phyloP scores from a whole-genome alignment of 306 rosid genomes.

The Vicia sativa region DNA sequence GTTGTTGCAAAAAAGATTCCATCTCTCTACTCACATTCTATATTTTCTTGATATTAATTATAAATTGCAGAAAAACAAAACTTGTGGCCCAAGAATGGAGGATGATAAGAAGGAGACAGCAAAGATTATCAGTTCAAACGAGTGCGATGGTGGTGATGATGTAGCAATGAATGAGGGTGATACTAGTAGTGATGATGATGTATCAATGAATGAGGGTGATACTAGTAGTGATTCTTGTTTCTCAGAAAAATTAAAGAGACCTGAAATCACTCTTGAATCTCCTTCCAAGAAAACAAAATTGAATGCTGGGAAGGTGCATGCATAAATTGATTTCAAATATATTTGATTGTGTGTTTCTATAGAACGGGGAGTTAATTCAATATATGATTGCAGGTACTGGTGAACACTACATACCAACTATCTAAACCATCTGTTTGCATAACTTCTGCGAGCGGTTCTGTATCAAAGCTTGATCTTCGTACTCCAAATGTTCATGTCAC shows the following conservation, averaged over 20 bases:
- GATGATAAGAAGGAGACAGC: too few relatives aligned
- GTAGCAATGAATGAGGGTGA: neutral
- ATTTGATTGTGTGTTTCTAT: too few relatives aligned
- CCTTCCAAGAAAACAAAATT: neutral
- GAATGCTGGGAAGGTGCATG: too few relatives aligned
- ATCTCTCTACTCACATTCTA: too few relatives aligned
- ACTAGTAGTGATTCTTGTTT: neutral
- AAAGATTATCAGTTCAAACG: neutral
- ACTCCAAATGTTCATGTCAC: neutral
- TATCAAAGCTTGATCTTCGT: neutral
- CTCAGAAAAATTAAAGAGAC: neutral
- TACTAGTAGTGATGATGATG: neutral
- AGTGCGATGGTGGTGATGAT: neutral
- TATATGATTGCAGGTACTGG: too few relatives aligned
- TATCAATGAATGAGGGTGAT: neutral
- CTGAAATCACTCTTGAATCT: neutral
- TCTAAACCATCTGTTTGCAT: neutral
- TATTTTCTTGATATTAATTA: too few relatives aligned
- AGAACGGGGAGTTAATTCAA: too few relatives aligned
- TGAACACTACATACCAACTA: too few relatives aligned
- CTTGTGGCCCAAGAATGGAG: too few relatives aligned
- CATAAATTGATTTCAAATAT: too few relatives aligned
- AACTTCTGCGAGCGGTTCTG: neutral
- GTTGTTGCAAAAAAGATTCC: too few relatives aligned
- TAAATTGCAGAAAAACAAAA: too few relatives aligned